Percentiles rank a stretch among this genome's conserved stretches.
Conservation (phyloP, 2,329 filamentous ascomycete species). For the Aspergillus arachidicola region DNA sequence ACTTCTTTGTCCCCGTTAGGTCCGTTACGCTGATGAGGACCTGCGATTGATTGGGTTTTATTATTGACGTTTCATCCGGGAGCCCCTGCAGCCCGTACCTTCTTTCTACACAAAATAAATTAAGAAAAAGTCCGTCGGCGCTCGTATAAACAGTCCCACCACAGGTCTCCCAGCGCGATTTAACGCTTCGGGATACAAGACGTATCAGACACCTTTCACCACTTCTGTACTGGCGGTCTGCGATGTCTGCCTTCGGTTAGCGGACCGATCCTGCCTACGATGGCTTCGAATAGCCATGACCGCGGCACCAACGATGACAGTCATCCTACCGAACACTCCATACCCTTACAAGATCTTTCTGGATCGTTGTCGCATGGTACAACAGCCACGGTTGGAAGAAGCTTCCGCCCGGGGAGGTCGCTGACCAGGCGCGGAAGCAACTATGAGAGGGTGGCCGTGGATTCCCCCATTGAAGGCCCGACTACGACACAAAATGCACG, state of each 20-base stretch:
- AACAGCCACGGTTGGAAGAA: slow-evolving; percentile 42
- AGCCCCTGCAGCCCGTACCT: background rate
- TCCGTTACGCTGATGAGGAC: background rate
- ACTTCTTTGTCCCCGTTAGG: background rate
- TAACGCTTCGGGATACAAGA: background rate
- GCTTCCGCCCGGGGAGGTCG: slow-evolving; percentile 46
- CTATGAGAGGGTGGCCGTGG: slow-evolving; percentile 58
- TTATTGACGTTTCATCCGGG: slow-evolving; percentile 7
- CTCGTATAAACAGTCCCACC: background rate
- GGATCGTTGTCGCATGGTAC: slow-evolving; percentile 38
- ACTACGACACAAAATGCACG: slow-evolving; percentile 25
- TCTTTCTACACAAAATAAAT: background rate
- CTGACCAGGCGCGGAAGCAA: slow-evolving; percentile 44
- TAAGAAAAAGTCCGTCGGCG: background rate
- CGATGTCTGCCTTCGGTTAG: slow-evolving; percentile 45
- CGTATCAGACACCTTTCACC: slow-evolving; percentile 6
- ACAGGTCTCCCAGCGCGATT: slow-evolving; percentile 3
- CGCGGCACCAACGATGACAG: slow-evolving; percentile 31
- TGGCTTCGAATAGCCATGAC: slow-evolving; percentile 43
- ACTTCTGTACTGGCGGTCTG: slow-evolving; percentile 25
- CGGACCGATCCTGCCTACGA: slow-evolving; percentile 37
- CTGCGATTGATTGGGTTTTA: slow-evolving; percentile 7
- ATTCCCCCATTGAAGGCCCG: slow-evolving; percentile 46
- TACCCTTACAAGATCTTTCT: slow-evolving; percentile 70
- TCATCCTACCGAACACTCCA: slow-evolving; percentile 53